Base-by-base conservation (phyloP, 108 stramenopile species). In the Stephanodiscus minutulus region DNA sequence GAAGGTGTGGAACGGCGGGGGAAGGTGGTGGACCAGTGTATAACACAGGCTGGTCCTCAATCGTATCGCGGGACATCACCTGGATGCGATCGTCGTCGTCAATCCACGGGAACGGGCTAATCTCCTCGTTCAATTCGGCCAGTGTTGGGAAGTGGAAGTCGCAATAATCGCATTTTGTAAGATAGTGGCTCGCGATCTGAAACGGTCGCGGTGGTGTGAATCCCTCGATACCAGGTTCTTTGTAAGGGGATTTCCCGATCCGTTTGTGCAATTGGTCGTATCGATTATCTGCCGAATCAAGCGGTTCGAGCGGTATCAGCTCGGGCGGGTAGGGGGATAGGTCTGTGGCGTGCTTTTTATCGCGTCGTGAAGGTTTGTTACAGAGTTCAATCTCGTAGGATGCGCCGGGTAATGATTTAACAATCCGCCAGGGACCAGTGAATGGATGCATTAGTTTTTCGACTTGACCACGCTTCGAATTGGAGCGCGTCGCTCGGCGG, bases 271-370 rank as follows among this genome's bases (percentile, higher is more conserved):
- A 31, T 31, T 56, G 55, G 55, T 13, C 9, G 27, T 56, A 56
- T 4, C 55, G 55, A 29, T 31, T 56, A n/a, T 56, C 55, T 1
- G 55, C 55, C 2, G 10, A 2, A 28, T 56, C 55, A 31, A 56
- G 5, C 0, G 55, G 55, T 15, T 56, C 55, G 28, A 56, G 31
- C 5, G 55, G 55, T 3, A 56, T 29, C 0, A 56, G 28, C 9
- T 56, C 27, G 2, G 5, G 3, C 15, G 27, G 55, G 12, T 12
- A 56, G 0, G 55, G 55, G 5, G 29, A 29, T 4, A 56, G 55
- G 55, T 56, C 55, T 0, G 55, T 2, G 7, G 55, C 55, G 55
- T 56, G 55, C 15, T 29, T 25, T 29, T 56, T 56, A 29, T 25
- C 24, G n/a, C n/a, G n/a, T n/a, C n/a, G n/a, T n/a, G n/a, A n/a